Base-by-base conservation (phyloP, 139 green algal genomes). In the Raphidocelis subcapitata region DNA sequence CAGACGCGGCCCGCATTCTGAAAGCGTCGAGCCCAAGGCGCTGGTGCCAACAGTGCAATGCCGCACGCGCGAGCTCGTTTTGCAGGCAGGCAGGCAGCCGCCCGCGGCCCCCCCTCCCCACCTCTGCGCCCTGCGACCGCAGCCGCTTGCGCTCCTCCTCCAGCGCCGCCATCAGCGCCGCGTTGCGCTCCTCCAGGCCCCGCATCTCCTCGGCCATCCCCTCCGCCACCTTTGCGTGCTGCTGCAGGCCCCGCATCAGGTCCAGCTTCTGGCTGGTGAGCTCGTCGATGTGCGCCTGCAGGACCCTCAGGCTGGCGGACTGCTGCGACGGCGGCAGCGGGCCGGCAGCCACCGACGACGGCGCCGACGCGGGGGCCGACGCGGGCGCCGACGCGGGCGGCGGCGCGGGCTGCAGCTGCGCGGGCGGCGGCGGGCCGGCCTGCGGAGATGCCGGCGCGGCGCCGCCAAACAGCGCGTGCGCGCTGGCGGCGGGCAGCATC, bases 281-380 rank as follows among this genome's bases (percentile, higher is more conserved):
- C 64, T 90, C 83, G 65, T 91, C 86, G 41, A 94, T 94, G 75
- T 94, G 88, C 47, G 85, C 61, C 79, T 94, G 84, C 67, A 77
- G 84, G 81, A 65, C 74, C 74, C 37, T 73, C 51, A 61, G 20
- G 69, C 63, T 81, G 26, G 79, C 41, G 12, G 41, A 49, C 41
- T 49, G 41, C 41, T 49, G 41, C 41, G 41, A 49, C 41, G 41
- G 41, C 74, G 31, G 28, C 32, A n/a, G 44, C 31, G 10, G 37
- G 26, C 8, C 36, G 46, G 5, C 61, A 35, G 29, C 35, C 1
- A 15, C 5, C 18, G 62, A 21, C 36, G 62, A 14, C 12, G 31
- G 36, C 62, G 35, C 31, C 60, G 16, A 3, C 37, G 33, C 18
- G n/a, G 70, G 70, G 3, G 47, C 32, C 37, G 8, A 46, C n/a